Conservation (phyloP, 1,284 basidiomycete species). For the Rhizoctonia solani region DNA sequence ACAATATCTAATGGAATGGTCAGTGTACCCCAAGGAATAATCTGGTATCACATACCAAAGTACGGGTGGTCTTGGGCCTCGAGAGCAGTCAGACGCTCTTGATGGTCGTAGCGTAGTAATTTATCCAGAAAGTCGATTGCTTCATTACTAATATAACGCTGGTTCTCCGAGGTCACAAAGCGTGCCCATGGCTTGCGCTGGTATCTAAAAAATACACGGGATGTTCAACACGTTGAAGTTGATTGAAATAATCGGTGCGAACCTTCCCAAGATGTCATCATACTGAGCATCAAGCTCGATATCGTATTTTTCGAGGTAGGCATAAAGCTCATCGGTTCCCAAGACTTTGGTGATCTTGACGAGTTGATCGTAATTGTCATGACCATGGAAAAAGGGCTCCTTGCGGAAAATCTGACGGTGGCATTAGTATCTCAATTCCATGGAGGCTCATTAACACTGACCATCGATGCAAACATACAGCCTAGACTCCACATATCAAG, state of each 20-base stretch:
- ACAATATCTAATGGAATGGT: constrained; percentile 40
- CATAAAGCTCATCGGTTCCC: constrained; percentile 93
- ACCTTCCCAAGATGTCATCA: constrained; percentile 86
- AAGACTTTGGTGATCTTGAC: constrained; percentile 98
- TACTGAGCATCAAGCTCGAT: constrained; percentile 91
- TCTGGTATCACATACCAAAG: constrained; percentile 62
- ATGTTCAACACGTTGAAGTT: not conserved
- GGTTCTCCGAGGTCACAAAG: constrained; percentile 94
- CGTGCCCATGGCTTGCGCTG: constrained; percentile 92
- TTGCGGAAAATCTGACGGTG: constrained; percentile 89
- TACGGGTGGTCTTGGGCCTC: constrained; percentile 90
- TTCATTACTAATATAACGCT: constrained; percentile 96
- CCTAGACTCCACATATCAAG: constrained; percentile 99
- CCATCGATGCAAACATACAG: constrained; percentile 99
- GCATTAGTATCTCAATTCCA: not conserved
- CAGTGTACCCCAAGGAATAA: not conserved
- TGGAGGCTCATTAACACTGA: constrained; percentile 47
- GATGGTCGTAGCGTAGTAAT: constrained; percentile 94
- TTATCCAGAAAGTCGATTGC: constrained; percentile 98
- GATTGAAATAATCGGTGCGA: constrained; percentile 33
- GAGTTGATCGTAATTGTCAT: constrained; percentile 98
- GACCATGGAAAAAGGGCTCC: constrained; percentile 99
- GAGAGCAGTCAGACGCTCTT: constrained; percentile 91
- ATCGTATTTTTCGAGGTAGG: constrained; percentile 90
- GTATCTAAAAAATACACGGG: constrained; percentile 58